Evolutionary conservation across 768 basidiomycete genomes (phyloP).

Genomic region (Scleroderma citrinum): DNA sequence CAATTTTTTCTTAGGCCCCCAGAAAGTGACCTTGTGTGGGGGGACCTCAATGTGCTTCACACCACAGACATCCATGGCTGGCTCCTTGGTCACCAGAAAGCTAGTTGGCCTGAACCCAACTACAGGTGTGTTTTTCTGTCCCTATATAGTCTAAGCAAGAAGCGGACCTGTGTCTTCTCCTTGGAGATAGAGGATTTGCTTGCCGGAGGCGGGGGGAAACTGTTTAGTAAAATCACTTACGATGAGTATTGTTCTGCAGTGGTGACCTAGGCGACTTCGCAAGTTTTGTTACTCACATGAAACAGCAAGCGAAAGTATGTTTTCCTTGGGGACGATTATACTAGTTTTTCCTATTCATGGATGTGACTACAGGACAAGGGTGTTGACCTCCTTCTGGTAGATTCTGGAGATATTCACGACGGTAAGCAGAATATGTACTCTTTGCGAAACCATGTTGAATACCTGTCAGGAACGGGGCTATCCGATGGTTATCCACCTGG

Average conservation of each 20-base stretch:
- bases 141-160: too few relatives aligned
- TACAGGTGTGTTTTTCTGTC: constrained; percentile 41
- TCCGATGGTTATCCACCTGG: constrained; percentile 70
- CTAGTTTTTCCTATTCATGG: neutral
- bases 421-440: constrained; percentile 28
- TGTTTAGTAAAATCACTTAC: neutral
- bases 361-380: constrained; percentile 45
- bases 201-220: too few relatives aligned
- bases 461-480: constrained; percentile 57
- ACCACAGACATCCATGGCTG: constrained; percentile 84
- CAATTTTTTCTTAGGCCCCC: constrained; percentile 47
- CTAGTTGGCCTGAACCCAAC: constrained; percentile 67
- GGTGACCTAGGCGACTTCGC: constrained; percentile 78
- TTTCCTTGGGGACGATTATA: too few relatives aligned
- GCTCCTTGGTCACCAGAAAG: constrained; percentile 80
- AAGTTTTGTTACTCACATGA: constrained; percentile 81
- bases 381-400: constrained; percentile 81
- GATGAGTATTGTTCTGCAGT: constrained; percentile 16
- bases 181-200: too few relatives aligned
- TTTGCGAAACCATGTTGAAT: neutral
- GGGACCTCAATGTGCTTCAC: constrained; percentile 83
- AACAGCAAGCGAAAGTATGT: constrained; percentile 56
- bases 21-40: constrained; percentile 68
- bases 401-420: constrained; percentile 74
- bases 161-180: too few relatives aligned